These are phyloP conservation scores for Picea abies DNA, from an alignment of 83 land plant species.

Conservation along the genomic window DNA sequence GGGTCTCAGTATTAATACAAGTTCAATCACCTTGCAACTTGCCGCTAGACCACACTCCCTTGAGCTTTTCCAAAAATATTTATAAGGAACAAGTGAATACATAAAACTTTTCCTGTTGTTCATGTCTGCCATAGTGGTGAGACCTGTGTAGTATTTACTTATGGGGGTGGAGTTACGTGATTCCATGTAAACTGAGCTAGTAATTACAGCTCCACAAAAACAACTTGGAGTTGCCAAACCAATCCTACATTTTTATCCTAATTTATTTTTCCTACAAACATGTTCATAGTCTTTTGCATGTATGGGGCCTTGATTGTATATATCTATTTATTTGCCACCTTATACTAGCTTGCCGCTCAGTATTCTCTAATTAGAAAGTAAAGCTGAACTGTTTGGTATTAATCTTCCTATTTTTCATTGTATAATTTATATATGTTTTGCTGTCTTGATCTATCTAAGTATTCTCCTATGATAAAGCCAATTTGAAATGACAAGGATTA, in stretches of 20 bases:
- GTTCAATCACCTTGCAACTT: too few relatives aligned
- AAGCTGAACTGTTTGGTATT: neutral
- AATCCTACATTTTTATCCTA: neutral
- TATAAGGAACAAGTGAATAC: too few relatives aligned
- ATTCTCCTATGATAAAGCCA: neutral
- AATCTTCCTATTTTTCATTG: neutral
- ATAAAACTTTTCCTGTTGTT: neutral
- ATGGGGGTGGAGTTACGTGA: neutral
- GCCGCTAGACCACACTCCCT: too few relatives aligned
- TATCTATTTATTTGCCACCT: neutral
- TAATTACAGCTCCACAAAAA: neutral
- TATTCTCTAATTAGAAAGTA: neutral
- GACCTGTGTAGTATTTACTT: neutral
- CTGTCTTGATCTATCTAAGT: too few relatives aligned
- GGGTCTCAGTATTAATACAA: too few relatives aligned
- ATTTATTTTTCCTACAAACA: neutral
- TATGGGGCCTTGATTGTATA: neutral
- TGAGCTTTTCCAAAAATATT: too few relatives aligned
- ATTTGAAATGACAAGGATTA: neutral
- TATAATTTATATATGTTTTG: neutral
- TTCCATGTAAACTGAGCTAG: neutral
- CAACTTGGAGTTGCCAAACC: neutral
- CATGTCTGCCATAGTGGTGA: neutral
- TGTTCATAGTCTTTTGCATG: neutral
- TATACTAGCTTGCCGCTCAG: neutral